Percentiles rank a stretch among this genome's conserved stretches.
Evolutionary conservation across 83 land plant genomes (phyloP).

Genomic region (Diphasiastrum complanatum): DNA sequence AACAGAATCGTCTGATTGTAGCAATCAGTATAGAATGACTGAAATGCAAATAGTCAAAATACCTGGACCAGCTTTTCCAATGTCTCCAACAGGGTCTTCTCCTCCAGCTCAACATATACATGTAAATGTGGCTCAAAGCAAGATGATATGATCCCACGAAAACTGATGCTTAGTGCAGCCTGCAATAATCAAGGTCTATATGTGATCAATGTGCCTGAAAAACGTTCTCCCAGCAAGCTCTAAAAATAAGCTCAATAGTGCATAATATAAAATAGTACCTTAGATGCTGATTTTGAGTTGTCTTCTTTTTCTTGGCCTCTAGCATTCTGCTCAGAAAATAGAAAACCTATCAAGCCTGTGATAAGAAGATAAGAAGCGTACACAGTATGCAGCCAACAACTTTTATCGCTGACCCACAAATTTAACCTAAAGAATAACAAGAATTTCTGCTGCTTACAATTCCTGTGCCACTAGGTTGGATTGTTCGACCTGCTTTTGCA

Average conservation of each 20-base stretch:
- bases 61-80: conserved; percentile 95
- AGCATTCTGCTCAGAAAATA: not conserved
- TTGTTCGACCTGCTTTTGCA: conserved; percentile 38
- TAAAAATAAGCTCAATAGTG: too few species aligned
- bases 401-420: too few species aligned
- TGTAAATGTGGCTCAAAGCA: conserved; percentile 90
- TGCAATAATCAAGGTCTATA: conserved; percentile 6
- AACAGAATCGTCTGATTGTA: too few species aligned
- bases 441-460: not conserved
- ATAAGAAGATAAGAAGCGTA: too few species aligned
- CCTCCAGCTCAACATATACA: conserved; percentile 88
- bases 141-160: conserved; percentile 89
- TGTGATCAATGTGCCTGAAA: not conserved
- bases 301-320: conserved; percentile 10
- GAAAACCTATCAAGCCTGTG: too few species aligned
- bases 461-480: not conserved
- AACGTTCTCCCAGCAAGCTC: too few species aligned
- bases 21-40: too few species aligned
- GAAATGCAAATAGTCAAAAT: not conserved
- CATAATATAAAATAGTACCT: too few species aligned
- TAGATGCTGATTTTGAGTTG: conserved; percentile 13
- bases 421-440: too few species aligned
- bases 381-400: too few species aligned
- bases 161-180: conserved; percentile 52
- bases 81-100: conserved; percentile 86